These are phyloP conservation scores for Viola pubescens DNA, from an alignment of 441 rosid genomes.

Conservation along the genomic window DNA sequence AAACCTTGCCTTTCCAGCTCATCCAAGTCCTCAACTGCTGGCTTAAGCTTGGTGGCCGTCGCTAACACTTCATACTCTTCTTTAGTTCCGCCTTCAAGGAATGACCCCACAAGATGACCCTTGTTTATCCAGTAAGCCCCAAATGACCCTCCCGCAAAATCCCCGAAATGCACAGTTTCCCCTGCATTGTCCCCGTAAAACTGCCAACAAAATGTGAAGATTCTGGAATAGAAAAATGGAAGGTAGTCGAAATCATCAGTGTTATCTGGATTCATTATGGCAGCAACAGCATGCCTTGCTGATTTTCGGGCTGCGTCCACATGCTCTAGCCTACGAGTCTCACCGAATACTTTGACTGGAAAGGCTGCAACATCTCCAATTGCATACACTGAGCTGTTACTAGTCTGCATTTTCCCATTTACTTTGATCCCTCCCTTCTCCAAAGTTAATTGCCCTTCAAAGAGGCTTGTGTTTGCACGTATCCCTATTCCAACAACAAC, in stretches of 20 bases:
- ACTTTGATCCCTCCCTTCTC: slow-evolving; percentile 95
- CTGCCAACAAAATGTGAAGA: slow-evolving; percentile 82
- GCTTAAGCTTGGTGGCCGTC: slow-evolving; percentile 50
- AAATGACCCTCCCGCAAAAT: slow-evolving; percentile 49
- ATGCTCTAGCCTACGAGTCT: slow-evolving; percentile 90
- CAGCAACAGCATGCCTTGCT: slow-evolving; percentile 68
- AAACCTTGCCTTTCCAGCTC: slow-evolving; percentile 63
- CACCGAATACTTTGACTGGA: slow-evolving; percentile 73
- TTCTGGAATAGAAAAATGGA: slow-evolving; percentile 91
- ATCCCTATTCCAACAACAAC: slow-evolving; percentile 92
- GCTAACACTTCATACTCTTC: slow-evolving; percentile 87
- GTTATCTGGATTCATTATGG: slow-evolving; percentile 64
- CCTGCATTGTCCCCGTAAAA: slow-evolving; percentile 81
- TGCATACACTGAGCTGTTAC: slow-evolving; percentile 78
- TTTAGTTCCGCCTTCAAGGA: slow-evolving; percentile 93
- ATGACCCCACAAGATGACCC: slow-evolving; percentile 75
- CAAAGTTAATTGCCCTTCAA: slow-evolving; percentile 79
- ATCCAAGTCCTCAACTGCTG: slow-evolving; percentile 40
- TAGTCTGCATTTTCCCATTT: slow-evolving; percentile 69
- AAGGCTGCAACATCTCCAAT: slow-evolving; percentile 92
- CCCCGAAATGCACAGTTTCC: slow-evolving; percentile 85
- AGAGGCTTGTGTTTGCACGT: slow-evolving; percentile 83
- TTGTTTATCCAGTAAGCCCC: slow-evolving; percentile 90
- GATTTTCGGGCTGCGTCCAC: slow-evolving; percentile 88
- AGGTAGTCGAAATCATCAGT: slow-evolving; percentile 65